These are phyloP conservation scores for Magnusiomyces paraingens DNA, from an alignment of 1,139 yeast species.

Conservation along the genomic window DNA sequence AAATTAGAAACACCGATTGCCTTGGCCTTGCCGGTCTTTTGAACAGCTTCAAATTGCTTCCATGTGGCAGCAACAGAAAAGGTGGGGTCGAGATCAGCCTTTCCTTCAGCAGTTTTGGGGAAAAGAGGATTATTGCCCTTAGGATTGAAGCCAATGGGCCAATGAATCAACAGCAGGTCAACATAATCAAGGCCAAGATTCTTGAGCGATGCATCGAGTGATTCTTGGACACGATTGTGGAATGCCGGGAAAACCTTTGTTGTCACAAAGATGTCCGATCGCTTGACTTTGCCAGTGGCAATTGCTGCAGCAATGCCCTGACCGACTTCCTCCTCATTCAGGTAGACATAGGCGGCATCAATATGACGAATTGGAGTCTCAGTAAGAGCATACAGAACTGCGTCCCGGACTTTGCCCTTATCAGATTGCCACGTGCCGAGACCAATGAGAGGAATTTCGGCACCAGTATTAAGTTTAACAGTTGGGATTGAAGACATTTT, in stretches of 20 bases:
- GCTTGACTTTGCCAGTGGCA: conserved; percentile 57
- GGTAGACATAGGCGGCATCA: conserved; percentile 67
- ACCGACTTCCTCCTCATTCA: conserved; percentile 63
- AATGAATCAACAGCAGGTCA: conserved; percentile 78
- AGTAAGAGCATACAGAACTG: conserved; percentile 54
- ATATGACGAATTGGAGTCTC: conserved; percentile 70
- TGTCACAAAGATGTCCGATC: conserved; percentile 68
- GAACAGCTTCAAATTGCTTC: conserved; percentile 56
- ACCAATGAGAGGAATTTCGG: conserved; percentile 60
- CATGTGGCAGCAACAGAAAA: conserved; percentile 63
- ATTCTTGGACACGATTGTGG: conserved; percentile 53
- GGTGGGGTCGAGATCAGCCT: conserved; percentile 38
- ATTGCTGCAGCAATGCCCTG: conserved; percentile 45
- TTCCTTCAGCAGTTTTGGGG: conserved; percentile 42
- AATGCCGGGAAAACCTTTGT: conserved; percentile 73
- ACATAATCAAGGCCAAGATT: conserved; percentile 72
- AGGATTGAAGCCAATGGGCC: conserved; percentile 61
- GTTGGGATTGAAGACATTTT: conserved; percentile 3
- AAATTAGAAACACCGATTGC: conserved; percentile 80
- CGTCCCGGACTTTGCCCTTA: conserved; percentile 49
- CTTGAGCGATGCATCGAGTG: conserved; percentile 55
- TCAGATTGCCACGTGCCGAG: conserved; percentile 76
- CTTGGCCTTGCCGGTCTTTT: conserved; percentile 51
- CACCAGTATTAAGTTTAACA: conserved; percentile 52
- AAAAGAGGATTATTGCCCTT: conserved; percentile 35